A percentile compares a stretch with the other conserved stretches of the same genome.
Evolutionary conservation across 2,329 filamentous ascomycete species (phyloP).

Genomic region (Nigrospora sphaerica): DNA sequence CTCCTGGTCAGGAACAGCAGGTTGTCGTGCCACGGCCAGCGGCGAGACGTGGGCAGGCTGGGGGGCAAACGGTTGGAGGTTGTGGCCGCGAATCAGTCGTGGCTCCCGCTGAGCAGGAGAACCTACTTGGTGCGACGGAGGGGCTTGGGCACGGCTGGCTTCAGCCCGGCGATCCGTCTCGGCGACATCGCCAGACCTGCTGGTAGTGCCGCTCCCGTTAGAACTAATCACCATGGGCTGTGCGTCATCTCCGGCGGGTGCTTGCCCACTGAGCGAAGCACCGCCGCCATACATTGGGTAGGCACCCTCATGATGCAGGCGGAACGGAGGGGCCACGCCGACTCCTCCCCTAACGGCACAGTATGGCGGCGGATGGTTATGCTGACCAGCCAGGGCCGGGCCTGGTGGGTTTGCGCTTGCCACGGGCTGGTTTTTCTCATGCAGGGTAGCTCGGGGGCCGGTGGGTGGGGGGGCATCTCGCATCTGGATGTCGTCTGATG

Average conservation of each 20-base stretch:
- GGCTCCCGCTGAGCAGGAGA: slow-evolving; percentile 39
- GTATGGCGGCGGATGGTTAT: too few species aligned
- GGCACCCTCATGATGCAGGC: too few species aligned
- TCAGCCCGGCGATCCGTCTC: slow-evolving; percentile 28
- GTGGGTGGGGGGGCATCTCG: slow-evolving; percentile 14
- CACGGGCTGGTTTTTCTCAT: too few species aligned
- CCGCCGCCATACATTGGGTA: too few species aligned
- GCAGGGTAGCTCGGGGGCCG: too few species aligned
- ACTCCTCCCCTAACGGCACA: too few species aligned
- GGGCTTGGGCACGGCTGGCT: slow-evolving; percentile 23
- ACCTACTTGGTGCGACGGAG: slow-evolving; percentile 27
- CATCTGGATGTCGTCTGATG: slow-evolving; percentile 30
- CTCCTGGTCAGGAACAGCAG: slow-evolving; percentile 22
- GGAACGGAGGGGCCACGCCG: too few species aligned
- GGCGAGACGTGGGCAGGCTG: slow-evolving; percentile 65
- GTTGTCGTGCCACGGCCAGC: slow-evolving; percentile 38
- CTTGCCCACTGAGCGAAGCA: not conserved
- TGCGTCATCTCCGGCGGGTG: slow-evolving; percentile 11
- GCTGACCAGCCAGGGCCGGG: too few species aligned
- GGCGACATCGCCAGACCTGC: slow-evolving; percentile 33
- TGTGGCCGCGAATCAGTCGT: slow-evolving; percentile 64
- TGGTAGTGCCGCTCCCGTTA: slow-evolving; percentile 31
- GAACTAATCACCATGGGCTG: slow-evolving; percentile 25
- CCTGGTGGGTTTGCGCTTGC: too few species aligned
- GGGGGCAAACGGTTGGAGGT: slow-evolving; percentile 66